These are phyloP conservation scores for Lentinula detonsa DNA, from an alignment of 768 basidiomycete genomes.

Conservation along the genomic window DNA sequence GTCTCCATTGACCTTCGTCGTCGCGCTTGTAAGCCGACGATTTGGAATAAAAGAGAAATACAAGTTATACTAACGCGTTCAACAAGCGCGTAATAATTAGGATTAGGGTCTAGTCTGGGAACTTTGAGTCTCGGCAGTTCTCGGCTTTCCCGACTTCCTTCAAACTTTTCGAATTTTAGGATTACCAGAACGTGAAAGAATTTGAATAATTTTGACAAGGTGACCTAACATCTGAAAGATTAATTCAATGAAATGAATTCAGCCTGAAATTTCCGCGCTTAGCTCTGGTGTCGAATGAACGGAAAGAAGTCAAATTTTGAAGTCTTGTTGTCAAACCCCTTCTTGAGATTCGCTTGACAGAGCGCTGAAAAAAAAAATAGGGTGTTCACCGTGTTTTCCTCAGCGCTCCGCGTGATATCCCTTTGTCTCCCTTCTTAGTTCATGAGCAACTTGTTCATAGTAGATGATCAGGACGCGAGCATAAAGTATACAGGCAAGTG, in stretches of 20 bases:
- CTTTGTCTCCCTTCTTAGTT: not conserved
- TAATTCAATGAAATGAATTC: too few species aligned
- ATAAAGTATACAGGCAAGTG: conserved; percentile 8
- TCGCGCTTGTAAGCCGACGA: not conserved
- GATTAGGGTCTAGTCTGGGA: not conserved
- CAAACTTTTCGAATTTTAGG: too few species aligned
- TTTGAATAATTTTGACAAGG: too few species aligned
- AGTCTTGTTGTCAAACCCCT: not conserved
- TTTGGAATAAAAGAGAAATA: not conserved
- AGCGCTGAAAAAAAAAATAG: not conserved
- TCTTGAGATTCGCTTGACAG: not conserved
- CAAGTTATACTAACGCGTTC: not conserved
- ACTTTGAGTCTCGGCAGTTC: too few species aligned
- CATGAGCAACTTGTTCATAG: conserved; percentile 6
- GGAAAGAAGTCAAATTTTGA: not conserved
- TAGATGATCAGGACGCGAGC: conserved; percentile 10
- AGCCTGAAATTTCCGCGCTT: too few species aligned
- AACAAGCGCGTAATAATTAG: not conserved
- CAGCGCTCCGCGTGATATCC: not conserved
- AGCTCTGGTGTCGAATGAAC: not conserved
- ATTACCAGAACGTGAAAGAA: too few species aligned
- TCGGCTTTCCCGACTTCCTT: too few species aligned
- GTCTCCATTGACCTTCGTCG: conserved; percentile 44
- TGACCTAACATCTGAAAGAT: too few species aligned
- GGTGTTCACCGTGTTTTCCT: too few species aligned